Percentiles rank a stretch among this genome's conserved stretches.
Conservation (phyloP, 2,329 filamentous ascomycete species). For the Alternaria brassicicola region DNA sequence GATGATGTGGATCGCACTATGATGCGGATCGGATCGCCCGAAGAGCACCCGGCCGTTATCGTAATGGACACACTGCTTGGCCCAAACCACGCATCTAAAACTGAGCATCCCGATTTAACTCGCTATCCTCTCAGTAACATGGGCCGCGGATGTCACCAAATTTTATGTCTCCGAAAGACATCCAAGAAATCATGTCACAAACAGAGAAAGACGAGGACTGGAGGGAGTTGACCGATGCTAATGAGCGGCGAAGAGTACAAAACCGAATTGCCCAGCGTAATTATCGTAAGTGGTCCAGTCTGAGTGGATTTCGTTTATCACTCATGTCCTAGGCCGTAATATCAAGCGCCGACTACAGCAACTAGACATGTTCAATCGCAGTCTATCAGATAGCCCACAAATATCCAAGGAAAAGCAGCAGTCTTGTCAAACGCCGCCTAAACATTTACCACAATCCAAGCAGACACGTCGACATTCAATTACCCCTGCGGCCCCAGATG, state of each 20-base stretch:
- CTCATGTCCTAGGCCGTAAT: conserved; percentile 8
- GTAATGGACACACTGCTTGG: neutral
- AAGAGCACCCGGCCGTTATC: neutral
- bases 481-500: neutral
- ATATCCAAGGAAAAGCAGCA: neutral
- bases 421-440: neutral
- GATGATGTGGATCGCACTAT: neutral
- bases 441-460: neutral
- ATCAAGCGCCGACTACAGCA: conserved; percentile 5
- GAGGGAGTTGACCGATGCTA: conserved; percentile 5
- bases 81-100: neutral
- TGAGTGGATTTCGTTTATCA: neutral
- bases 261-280: conserved; percentile 10
- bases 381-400: neutral
- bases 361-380: conserved; percentile 1
- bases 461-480: neutral
- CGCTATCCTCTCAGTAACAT: neutral
- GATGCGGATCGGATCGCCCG: neutral
- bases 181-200: neutral
- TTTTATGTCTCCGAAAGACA: neutral
- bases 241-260: conserved; percentile 7
- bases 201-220: neutral
- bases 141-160: neutral
- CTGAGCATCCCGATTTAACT: neutral
- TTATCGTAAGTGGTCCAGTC: neutral